phyloP scores from a whole-genome alignment of 169 alveolate genomes.

The Eimeria sp. region DNA sequence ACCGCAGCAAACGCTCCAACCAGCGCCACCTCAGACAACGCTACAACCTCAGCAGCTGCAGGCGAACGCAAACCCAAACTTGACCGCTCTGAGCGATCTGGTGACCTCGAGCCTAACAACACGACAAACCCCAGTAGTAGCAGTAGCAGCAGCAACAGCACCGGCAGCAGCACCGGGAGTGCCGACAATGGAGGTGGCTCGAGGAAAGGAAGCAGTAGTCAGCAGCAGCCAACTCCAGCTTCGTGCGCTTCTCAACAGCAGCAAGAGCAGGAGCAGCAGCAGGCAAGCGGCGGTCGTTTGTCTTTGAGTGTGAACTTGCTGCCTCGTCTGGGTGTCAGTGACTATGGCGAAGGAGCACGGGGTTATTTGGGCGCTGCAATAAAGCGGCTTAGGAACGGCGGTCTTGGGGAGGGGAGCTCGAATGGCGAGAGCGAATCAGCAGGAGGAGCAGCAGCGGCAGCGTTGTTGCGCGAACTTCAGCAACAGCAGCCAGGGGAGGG shows the following conservation, averaged over 20 bases:
- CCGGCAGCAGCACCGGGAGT: slow-evolving; percentile 3
- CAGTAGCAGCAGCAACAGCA: slow-evolving; percentile 53
- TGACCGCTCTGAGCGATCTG: background rate
- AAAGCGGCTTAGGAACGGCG: slow-evolving; percentile 17
- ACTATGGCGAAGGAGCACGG: background rate
- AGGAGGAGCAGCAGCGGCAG: background rate
- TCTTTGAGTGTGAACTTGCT: background rate
- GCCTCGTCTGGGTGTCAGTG: background rate
- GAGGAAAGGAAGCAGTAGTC: background rate
- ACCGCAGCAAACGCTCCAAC: background rate
- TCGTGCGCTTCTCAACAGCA: background rate
- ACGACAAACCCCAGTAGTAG: background rate
- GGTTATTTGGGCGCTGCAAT: slow-evolving; percentile 25
- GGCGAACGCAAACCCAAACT: slow-evolving; percentile 6
- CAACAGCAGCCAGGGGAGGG: background rate
- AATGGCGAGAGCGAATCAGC: background rate
- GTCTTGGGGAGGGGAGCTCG: background rate
- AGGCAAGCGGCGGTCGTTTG: background rate
- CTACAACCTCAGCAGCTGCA: background rate
- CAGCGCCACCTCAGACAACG: background rate
- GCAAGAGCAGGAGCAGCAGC: slow-evolving; percentile 44
- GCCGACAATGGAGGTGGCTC: background rate
- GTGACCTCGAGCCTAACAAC: background rate
- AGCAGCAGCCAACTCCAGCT: background rate
- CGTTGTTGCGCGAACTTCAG: background rate